A percentile compares a stretch with the other conserved stretches of the same genome.
Evolutionary conservation across 495 filamentous ascomycete genomes (phyloP).

Genomic region (Filosporella fistucella): DNA sequence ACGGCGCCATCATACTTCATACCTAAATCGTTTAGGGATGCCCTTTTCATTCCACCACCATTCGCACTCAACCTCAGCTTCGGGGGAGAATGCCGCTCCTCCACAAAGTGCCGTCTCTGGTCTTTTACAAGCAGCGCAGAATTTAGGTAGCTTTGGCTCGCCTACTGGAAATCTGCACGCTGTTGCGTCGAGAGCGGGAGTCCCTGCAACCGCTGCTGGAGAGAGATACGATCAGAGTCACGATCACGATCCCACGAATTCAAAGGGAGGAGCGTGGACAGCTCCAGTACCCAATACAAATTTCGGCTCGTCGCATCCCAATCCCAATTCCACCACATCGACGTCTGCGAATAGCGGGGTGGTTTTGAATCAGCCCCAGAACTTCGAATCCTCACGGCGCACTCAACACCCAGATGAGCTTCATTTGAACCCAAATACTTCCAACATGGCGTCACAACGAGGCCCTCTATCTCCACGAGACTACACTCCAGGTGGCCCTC

Average conservation of each 20-base stretch:
- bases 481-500: conserved; percentile 39
- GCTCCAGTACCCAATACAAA: conserved; percentile 12
- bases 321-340: conserved; percentile 9
- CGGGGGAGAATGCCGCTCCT: conserved; percentile 4
- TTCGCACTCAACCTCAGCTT: conserved; percentile 11
- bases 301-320: conserved; percentile 11
- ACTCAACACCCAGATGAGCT: conserved; percentile 66
- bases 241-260: conserved; percentile 9
- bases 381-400: conserved; percentile 53
- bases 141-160: conserved; percentile 44
- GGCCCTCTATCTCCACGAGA: conserved; percentile 45
- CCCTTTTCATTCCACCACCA: conserved; percentile 15
- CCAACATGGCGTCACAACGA: conserved; percentile 27
- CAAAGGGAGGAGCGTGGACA: no score
- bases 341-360: conserved; percentile 13
- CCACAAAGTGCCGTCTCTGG: conserved; percentile 21
- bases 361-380: conserved; percentile 37
- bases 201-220: conserved; percentile 27
- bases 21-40: background rate
- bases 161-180: conserved; percentile 34
- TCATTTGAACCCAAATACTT: conserved; percentile 62
- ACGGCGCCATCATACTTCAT: background rate
- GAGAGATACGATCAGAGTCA: conserved; percentile 21
- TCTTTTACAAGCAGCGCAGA: conserved; percentile 36
- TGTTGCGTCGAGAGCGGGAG: conserved; percentile 28